These are phyloP conservation scores for Pinus taeda DNA, from an alignment of 75 land plant genomes.

Conservation along the genomic window DNA sequence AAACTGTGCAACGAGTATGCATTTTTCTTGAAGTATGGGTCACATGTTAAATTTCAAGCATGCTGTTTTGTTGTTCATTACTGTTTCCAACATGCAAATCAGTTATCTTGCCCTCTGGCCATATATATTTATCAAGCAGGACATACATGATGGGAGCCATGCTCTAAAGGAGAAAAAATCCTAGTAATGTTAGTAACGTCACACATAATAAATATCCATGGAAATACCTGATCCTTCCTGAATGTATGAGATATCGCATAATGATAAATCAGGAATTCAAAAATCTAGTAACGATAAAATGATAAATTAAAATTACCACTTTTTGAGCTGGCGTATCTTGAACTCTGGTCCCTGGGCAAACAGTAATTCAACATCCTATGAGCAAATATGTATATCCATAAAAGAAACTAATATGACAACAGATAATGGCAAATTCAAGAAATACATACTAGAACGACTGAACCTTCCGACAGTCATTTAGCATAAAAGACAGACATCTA, in stretches of 20 bases:
- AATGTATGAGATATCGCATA: not conserved
- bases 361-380: not conserved
- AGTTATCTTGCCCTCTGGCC: too few species aligned
- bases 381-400: not conserved
- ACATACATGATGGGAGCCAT: too few species aligned
- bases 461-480: not conserved
- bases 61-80: too few species aligned
- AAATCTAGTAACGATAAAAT: not conserved
- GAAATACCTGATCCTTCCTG: not conserved
- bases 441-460: not conserved
- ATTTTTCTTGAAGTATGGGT: too few species aligned
- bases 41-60: too few species aligned
- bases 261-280: not conserved
- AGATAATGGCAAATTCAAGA: not conserved
- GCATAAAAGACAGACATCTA: not conserved
- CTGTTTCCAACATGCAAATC: too few species aligned
- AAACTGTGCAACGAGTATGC: too few species aligned
- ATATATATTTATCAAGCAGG: too few species aligned
- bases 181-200: not conserved
- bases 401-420: not conserved
- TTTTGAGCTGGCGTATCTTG: conserved; percentile 7
- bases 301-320: not conserved
- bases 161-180: too few species aligned
- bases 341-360: conserved; percentile 3
- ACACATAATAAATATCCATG: not conserved